These are phyloP conservation scores for Flaveria trinervia DNA, from an alignment of 129 eudicot genomes.

Conservation along the genomic window DNA sequence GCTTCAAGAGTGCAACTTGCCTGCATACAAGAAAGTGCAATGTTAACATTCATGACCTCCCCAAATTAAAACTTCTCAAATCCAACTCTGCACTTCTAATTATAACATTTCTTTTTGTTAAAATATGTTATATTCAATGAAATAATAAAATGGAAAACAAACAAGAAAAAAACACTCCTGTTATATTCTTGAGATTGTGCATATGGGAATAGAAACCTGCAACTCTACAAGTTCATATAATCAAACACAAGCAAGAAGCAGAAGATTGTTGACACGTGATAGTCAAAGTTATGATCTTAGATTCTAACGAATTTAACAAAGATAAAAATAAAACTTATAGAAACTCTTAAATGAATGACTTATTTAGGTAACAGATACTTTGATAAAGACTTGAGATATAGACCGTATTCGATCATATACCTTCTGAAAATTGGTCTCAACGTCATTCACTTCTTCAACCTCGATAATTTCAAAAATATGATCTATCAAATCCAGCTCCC, in stretches of 20 bases:
- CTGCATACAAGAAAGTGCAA: constrained; percentile 39
- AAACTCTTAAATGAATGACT: neutral
- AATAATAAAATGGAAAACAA: neutral
- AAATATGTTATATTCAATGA: neutral
- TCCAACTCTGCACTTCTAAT: neutral
- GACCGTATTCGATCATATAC: constrained; percentile 27
- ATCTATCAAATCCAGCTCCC: constrained; percentile 92
- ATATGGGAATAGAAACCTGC: neutral
- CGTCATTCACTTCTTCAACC: constrained; percentile 65
- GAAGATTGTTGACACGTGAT: too few relatives aligned
- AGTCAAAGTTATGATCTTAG: too few relatives aligned
- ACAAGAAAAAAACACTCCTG: neutral
- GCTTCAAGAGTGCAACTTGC: constrained; percentile 98
- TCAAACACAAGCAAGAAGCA: neutral
- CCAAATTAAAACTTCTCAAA: neutral
- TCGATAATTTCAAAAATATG: constrained; percentile 74
- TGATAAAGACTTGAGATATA: too few relatives aligned
- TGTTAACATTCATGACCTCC: constrained; percentile 8
- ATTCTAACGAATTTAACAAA: neutral
- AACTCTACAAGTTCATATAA: neutral
- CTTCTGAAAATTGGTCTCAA: constrained; percentile 95
- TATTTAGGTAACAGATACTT: neutral
- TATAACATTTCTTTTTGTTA: neutral
- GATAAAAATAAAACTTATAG: neutral
- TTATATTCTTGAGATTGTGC: neutral